Conservation (phyloP, 1,139 yeast species). For the Entelexis sorbosivorans region DNA sequence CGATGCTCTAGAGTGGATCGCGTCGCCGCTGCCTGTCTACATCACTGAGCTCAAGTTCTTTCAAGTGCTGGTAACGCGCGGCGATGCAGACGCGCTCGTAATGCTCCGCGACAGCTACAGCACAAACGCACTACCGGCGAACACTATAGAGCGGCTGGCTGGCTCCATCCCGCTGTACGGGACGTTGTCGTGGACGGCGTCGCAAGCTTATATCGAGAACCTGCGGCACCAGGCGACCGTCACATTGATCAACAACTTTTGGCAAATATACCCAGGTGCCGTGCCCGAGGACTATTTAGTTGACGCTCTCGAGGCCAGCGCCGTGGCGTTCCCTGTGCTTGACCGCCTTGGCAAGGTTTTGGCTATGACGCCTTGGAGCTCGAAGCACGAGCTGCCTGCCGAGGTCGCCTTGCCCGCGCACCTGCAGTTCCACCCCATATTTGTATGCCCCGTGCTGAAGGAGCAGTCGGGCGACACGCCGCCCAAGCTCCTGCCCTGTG, state of each 20-base stretch:
- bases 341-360: background rate
- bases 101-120: background rate
- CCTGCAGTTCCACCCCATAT: constrained; percentile 63
- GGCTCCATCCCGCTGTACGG: background rate
- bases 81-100: background rate
- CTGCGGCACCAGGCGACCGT: background rate
- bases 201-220: background rate
- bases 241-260: background rate
- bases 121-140: background rate
- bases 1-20: background rate
- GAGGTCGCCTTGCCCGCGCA: constrained; percentile 45
- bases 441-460: constrained; percentile 83
- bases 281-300: background rate
- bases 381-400: constrained; percentile 45
- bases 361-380: constrained; percentile 2
- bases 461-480: constrained; percentile 68
- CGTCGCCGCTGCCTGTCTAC: background rate
- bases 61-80: background rate
- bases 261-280: background rate
- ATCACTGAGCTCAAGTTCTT: background rate
- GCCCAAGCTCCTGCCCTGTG: constrained; percentile 47
- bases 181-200: background rate
- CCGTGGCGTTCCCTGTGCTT: background rate
- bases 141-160: constrained; percentile 1
- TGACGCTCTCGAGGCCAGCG: background rate